Evolutionary conservation across 73 alveolate genomes (phyloP), one percentile per base, ranked within the genome.

Genomic region (Halteria grandinella): DNA sequence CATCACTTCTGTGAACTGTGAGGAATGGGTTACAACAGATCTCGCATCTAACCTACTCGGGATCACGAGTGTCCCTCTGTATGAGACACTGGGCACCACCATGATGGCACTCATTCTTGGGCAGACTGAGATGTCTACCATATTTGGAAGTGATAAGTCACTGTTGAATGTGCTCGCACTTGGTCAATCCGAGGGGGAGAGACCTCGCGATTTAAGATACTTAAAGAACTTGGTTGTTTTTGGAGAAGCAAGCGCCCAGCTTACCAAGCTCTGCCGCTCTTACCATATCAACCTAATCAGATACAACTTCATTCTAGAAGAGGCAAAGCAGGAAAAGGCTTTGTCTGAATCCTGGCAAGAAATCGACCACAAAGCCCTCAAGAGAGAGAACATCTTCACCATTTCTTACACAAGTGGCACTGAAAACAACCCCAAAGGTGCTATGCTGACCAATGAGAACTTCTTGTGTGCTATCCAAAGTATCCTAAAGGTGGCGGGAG

Each of bases 341-440:
- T n/a, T n/a, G n/a, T n/a, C n/a, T n/a, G n/a, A n/a, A 53, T 5
- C 11, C 8, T 21, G 7, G 8, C 8, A 6, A 53, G 69, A 11
- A 23, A 15, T 53, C 0, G 70, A 53, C 23, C 66, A 66, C 62
- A 54, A 39, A 37, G 49, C 48, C 5, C 53, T 69, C 11, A 76
- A 75, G 15, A 75, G 90, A 48, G 86, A 74, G 3, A 28, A 48
- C 1, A 81, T 86, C 7, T 79, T 69, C 62, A 83, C 88, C 0
- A 86, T 89, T 0, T 54, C 81, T 53, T 89, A 89, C 60, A 89
- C 97, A 29, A 86, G 94, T 80, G 97, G 97, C 18, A 89, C 97
- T 0, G 85, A 81, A 1, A 91, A 79, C 0, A 54, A 57, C n/a
- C 83, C 94, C 11, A 89, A 89, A 81, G 97, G 97, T 2, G 97